Evolutionary conservation across 78 protist genomes (phyloP).

Genomic region (Planoprotostelium fungivorum): DNA sequence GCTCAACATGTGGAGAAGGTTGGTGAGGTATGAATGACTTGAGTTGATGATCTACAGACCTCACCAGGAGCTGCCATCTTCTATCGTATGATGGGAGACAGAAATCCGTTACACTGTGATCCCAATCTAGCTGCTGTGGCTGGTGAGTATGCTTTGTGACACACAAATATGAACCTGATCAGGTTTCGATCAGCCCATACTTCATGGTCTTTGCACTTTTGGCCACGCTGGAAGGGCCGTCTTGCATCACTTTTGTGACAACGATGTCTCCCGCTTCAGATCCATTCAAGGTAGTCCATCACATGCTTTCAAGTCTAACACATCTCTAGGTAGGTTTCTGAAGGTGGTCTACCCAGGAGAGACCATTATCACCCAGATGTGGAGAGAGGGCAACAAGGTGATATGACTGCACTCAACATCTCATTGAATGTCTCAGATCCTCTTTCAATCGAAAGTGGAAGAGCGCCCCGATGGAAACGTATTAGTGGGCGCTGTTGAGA

Average conservation of each 20-base stretch:
- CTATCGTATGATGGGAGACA: slow-evolving; percentile 37
- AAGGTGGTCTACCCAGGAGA: slow-evolving; percentile 50
- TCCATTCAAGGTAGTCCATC: neutral
- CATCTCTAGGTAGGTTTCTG: neutral
- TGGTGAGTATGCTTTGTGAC: neutral
- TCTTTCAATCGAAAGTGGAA: neutral
- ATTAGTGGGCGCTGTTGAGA: neutral
- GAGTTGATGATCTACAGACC: neutral
- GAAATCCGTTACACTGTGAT: slow-evolving; percentile 47
- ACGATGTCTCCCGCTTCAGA: slow-evolving; percentile 31
- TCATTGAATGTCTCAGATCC: neutral
- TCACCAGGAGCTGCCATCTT: slow-evolving; percentile 29
- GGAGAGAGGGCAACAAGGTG: slow-evolving; percentile 12
- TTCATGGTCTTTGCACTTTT: slow-evolving; percentile 46
- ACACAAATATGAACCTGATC: neutral
- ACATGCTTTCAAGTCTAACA: slow-evolving; percentile 9
- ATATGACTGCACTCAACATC: slow-evolving; percentile 14
- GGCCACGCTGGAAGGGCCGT: slow-evolving; percentile 35
- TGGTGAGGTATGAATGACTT: neutral
- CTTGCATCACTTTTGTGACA: slow-evolving; percentile 33
- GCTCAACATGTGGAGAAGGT: neutral
- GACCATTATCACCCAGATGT: slow-evolving; percentile 31
- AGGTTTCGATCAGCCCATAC: slow-evolving; percentile 38
- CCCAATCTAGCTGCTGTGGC: slow-evolving; percentile 27
- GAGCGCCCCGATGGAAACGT: neutral